Conservation (phyloP, 768 basidiomycete genomes). For the Tylopilus rubrobrunneus region DNA sequence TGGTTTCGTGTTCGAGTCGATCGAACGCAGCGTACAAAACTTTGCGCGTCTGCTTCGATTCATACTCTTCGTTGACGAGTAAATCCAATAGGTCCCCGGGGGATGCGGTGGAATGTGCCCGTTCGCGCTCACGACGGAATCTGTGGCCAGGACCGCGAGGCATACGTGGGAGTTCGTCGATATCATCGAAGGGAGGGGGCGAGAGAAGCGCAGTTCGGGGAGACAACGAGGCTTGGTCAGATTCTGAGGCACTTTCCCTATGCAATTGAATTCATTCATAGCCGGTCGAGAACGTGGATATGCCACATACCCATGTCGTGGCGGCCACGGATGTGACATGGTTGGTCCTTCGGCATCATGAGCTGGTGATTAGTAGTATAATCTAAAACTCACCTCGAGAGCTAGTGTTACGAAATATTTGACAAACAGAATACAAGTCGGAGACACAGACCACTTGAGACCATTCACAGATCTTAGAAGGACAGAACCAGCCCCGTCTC, state of each 20-base stretch:
- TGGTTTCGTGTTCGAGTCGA: conserved; percentile 35
- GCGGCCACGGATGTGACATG: conserved; percentile 28
- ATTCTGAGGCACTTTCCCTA: conserved; percentile 23
- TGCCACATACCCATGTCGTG: conserved; percentile 17
- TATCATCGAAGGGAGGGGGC: conserved; percentile 16
- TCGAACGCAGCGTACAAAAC: conserved; percentile 35
- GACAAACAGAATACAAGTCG: not conserved
- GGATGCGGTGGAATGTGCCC: conserved; percentile 29
- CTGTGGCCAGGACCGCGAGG: conserved; percentile 30
- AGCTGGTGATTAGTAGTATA: not conserved
- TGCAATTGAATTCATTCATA: not conserved
- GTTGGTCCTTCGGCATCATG: conserved; percentile 13
- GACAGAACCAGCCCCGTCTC: not conserved
- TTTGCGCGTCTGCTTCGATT: conserved; percentile 37
- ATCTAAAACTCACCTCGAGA: conserved; percentile 2
- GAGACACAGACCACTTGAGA: not conserved
- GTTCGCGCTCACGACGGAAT: conserved; percentile 34
- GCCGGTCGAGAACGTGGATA: not conserved
- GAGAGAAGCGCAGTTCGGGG: conserved; percentile 29
- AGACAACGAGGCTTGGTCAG: conserved; percentile 26
- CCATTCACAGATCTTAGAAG: conserved; percentile 12
- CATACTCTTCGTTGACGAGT: conserved; percentile 40
- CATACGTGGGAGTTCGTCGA: conserved; percentile 3
- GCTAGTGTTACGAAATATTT: not conserved
- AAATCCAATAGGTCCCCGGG: conserved; percentile 29